Percentiles rank a stretch among this genome's conserved stretches.
phyloP scores from a whole-genome alignment of 257 asterid genomes.

The Haberlea rhodopensis region DNA sequence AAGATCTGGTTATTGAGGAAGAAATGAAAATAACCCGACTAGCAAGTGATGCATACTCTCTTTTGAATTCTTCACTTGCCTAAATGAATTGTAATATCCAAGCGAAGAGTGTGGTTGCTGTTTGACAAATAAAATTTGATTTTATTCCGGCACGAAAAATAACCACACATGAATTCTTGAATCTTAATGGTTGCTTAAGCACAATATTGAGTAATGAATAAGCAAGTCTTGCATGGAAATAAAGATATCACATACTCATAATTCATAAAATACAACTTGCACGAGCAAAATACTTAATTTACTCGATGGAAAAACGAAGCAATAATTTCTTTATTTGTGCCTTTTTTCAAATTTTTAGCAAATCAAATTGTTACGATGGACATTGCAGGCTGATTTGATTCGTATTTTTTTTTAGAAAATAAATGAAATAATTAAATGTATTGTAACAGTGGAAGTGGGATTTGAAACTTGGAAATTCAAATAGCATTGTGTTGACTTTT shows the following conservation, averaged over 20 bases:
- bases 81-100: constrained; percentile 18
- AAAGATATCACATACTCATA: constrained; percentile 38
- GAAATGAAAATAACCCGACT: not conserved
- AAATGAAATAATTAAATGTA: too few species aligned
- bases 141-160: too few species aligned
- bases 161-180: constrained; percentile 14
- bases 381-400: too few species aligned
- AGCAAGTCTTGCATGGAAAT: constrained; percentile 61
- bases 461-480: too few species aligned
- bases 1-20: constrained; percentile 33
- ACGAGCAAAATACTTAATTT: constrained; percentile 19
- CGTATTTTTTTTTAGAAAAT: too few species aligned
- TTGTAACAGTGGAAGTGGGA: too few species aligned
- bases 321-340: constrained; percentile 4
- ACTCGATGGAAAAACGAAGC: constrained; percentile 22
- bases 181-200: constrained; percentile 20
- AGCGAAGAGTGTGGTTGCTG: constrained; percentile 36
- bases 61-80: constrained; percentile 27
- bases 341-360: not conserved
- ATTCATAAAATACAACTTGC: constrained; percentile 24
- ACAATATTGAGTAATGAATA: constrained; percentile 20
- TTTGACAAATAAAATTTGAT: too few species aligned
- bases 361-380: too few species aligned
- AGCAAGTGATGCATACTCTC: constrained; percentile 7
- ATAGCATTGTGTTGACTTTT: too few species aligned